Evolutionary conservation across 129 eudicot species (phyloP).

Genomic region (Flaveria robusta): DNA sequence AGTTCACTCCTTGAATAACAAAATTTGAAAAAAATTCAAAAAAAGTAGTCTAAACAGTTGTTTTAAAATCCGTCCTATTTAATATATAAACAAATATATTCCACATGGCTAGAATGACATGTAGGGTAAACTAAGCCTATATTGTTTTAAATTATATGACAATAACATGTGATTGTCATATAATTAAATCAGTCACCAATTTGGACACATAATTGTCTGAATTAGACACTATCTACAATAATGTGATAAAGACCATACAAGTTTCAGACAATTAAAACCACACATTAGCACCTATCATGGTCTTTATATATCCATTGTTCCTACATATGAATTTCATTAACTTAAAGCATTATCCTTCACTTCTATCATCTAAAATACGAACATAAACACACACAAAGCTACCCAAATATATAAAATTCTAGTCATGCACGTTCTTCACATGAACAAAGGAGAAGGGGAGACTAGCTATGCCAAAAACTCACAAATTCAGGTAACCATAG

Average conservation of each 20-base stretch:
- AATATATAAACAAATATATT: too few species aligned
- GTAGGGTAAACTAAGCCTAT: too few species aligned
- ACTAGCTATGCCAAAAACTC: conserved; percentile 66
- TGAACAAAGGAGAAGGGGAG: conserved; percentile 69
- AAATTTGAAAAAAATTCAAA: too few species aligned
- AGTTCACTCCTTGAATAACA: too few species aligned
- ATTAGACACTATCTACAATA: neutral
- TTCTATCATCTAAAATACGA: neutral
- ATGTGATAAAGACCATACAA: neutral
- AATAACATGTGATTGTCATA: too few species aligned
- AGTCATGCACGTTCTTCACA: conserved; percentile 53
- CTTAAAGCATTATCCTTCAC: neutral
- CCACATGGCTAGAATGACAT: too few species aligned
- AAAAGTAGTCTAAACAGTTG: too few species aligned
- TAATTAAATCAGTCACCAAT: neutral
- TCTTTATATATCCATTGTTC: neutral
- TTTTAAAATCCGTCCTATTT: too few species aligned
- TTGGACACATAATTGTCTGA: neutral
- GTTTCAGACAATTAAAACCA: neutral
- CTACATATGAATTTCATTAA: neutral
- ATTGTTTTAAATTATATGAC: too few species aligned
- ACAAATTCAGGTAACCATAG: conserved; percentile 40
- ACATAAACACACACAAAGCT: neutral
- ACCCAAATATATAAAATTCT: neutral
- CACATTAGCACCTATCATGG: neutral